Evolutionary conservation across 805 yeast species (phyloP), one percentile per base, ranked within the genome.

Genomic region (Pichia phayaonensis): DNA sequence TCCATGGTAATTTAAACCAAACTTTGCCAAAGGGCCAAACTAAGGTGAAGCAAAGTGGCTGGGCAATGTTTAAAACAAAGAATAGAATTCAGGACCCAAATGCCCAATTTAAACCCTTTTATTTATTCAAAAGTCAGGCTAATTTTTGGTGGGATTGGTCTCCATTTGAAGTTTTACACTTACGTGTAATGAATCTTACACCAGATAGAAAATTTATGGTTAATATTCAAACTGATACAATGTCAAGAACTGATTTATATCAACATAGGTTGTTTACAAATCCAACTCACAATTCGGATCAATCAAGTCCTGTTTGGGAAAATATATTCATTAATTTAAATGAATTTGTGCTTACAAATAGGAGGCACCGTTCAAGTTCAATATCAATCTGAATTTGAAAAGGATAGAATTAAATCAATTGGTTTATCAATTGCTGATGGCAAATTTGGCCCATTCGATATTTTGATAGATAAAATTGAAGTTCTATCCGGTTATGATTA

Each of bases 1-100:
- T 87, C 68, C 80, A 79, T 62, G 96, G 96, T 7, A 80, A 80
- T 45, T 63, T 81, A 51, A 80, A 77, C 56, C 74, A 83, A 53
- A 86, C 84, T 56, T 74, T 85, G 36, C 94, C 87, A 15, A 56
- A 73, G 21, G 73, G 76, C 48, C 72, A 80, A 46, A 86, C 88
- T 0, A 82, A 81, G 46, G 77, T 86, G 22, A 73, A 77, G 18
- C 72, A 81, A 53, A 76, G 84, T 20, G 87, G 87, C 1, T 81
- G 81, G 70, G 87, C 95, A 38, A 86, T 88, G 95, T 86, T 85
- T 67, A 75, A 95, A 54, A 87, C 95, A 0, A 76, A 72, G 56
- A 87, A 86, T 60, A 79, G 78, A 63, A 72, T 73, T 55, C 75
- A 60, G 40, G 58, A 62, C 47, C 60, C 59, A 34, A 57, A 54